phyloP scores from a whole-genome alignment of 805 yeast genomes.

The Yamadazyma phyllophila region DNA sequence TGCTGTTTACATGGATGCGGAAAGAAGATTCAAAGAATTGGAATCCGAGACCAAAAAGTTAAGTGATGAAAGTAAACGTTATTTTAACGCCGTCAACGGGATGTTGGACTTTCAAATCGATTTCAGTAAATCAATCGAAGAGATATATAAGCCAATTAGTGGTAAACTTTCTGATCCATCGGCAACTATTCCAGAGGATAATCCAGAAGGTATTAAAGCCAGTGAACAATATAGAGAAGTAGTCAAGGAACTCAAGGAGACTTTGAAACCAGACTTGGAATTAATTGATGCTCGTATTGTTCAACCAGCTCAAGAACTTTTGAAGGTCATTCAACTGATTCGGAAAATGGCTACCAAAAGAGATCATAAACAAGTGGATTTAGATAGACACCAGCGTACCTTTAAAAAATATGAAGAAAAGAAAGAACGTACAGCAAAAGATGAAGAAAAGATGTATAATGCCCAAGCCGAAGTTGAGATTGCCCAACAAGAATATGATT shows the following conservation, averaged over 20 bases:
- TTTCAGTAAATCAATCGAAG: constrained; percentile 93
- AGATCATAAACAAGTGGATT: constrained; percentile 90
- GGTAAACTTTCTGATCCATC: constrained; percentile 91
- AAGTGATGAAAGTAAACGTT: constrained; percentile 85
- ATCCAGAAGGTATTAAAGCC: constrained; percentile 95
- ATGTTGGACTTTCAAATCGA: constrained; percentile 93
- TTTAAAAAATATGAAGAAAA: constrained; percentile 74
- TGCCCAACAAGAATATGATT: constrained; percentile 94
- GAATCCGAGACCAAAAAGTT: constrained; percentile 87
- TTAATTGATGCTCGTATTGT: constrained; percentile 88
- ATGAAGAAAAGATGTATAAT: constrained; percentile 84
- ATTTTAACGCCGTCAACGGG: constrained; percentile 87
- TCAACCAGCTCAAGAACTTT: constrained; percentile 85
- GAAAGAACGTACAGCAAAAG: constrained; percentile 81
- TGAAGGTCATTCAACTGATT: constrained; percentile 75
- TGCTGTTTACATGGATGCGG: constrained; percentile 92
- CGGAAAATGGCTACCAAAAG: constrained; percentile 95
- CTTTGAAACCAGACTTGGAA: constrained; percentile 88
- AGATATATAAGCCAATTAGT: constrained; percentile 91
- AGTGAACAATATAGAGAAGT: constrained; percentile 87
- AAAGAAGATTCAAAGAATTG: constrained; percentile 89
- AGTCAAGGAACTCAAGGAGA: constrained; percentile 80
- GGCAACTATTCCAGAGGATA: constrained; percentile 83
- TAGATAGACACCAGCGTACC: constrained; percentile 77
- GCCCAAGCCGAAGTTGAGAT: constrained; percentile 86